phyloP scores from a whole-genome alignment of 352 stramenopile species.

The Phytophthora cajani region DNA sequence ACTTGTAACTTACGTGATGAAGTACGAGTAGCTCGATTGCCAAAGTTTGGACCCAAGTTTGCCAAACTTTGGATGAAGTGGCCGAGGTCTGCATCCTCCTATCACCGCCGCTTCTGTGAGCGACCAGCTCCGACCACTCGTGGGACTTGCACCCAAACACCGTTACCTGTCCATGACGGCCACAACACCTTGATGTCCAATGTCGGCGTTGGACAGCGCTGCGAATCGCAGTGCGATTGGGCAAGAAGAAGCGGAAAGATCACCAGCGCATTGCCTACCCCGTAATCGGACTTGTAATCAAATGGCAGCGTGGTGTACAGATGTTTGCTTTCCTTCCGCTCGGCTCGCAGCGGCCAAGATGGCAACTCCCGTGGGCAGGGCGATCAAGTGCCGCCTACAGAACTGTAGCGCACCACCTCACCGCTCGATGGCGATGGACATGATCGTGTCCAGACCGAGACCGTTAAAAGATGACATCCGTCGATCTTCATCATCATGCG shows the following conservation, averaged over 20 bases:
- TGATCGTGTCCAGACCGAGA: neutral
- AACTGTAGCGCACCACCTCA: too few relatives aligned
- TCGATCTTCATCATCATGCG: neutral
- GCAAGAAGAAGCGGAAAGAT: neutral
- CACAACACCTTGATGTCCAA: constrained; percentile 2
- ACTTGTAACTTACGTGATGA: neutral
- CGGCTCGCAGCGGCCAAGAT: too few relatives aligned
- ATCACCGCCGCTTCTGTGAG: neutral
- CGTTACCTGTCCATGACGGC: neutral
- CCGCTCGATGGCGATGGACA: too few relatives aligned
- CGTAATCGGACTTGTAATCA: constrained; percentile 21
- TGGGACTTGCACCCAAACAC: constrained; percentile 11
- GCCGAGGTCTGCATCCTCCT: neutral
- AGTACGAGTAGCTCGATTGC: too few relatives aligned
- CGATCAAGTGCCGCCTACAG: too few relatives aligned
- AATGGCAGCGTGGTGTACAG: neutral
- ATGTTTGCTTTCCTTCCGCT: constrained; percentile 17
- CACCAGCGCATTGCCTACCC: neutral
- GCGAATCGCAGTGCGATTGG: too few relatives aligned
- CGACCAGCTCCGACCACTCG: neutral
- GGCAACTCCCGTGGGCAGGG: too few relatives aligned
- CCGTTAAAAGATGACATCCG: neutral
- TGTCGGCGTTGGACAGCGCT: constrained; percentile 19
- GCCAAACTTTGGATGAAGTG: neutral
- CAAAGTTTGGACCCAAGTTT: too few relatives aligned